phyloP scores from a whole-genome alignment of 192 early-diverging fungal species.

The Coemansia sp. region DNA sequence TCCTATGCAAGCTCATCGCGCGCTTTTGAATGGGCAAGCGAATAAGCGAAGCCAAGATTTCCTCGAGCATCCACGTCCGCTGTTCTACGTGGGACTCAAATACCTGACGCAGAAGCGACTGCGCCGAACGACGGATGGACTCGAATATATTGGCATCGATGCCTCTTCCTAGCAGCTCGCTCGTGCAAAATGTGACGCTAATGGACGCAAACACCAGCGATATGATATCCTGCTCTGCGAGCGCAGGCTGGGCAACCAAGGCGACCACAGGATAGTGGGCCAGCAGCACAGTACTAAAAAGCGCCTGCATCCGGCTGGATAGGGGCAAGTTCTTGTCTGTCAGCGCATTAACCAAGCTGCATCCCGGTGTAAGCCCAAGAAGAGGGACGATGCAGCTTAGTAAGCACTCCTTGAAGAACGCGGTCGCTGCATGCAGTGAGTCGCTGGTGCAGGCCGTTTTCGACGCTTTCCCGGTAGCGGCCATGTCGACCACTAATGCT shows the following conservation, averaged over 20 bases:
- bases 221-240: constrained; percentile 41
- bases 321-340: constrained; percentile 4
- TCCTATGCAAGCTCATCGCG: constrained; percentile 54
- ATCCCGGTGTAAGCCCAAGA: constrained; percentile 18
- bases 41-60: constrained; percentile 72
- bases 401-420: constrained; percentile 37
- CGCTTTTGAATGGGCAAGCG: constrained; percentile 63
- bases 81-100: constrained; percentile 53
- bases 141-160: constrained; percentile 33
- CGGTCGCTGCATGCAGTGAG: constrained; percentile 23
- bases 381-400: constrained; percentile 39
- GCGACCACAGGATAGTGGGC: constrained; percentile 17
- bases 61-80: constrained; percentile 79
- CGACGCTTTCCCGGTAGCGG: constrained; percentile 26
- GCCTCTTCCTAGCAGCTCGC: constrained; percentile 19
- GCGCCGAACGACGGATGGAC: constrained; percentile 41
- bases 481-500: constrained; percentile 18
- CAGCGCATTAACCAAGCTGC: constrained; percentile 17
- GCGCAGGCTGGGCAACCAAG: constrained; percentile 16
- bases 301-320: constrained; percentile 14
- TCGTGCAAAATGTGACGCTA: constrained; percentile 35
- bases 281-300: constrained; percentile 25
- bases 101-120: constrained; percentile 33
- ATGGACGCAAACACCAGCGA: constrained; percentile 48
- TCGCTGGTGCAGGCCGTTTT: constrained; percentile 30